Percentiles rank a stretch among this genome's conserved stretches.
phyloP scores from a whole-genome alignment of 2,329 filamentous ascomycete genomes.

The Apiospora marii region DNA sequence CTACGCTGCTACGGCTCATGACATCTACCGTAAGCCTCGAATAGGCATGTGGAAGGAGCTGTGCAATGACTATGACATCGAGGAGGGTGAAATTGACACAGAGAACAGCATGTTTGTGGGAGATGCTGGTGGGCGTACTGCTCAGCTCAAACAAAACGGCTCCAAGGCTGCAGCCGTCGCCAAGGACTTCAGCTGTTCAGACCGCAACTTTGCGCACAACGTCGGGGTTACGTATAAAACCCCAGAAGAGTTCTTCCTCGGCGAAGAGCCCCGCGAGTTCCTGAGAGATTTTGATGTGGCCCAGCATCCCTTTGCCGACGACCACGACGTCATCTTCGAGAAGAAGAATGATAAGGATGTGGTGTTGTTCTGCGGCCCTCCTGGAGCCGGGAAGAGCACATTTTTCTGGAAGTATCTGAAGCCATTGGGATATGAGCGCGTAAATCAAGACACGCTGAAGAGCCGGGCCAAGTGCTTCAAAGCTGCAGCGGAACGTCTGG shows the following conservation, averaged over 20 bases:
- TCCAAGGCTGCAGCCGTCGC: constrained; percentile 36
- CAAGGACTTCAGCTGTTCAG: constrained; percentile 72
- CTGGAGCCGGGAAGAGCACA: constrained; percentile 89
- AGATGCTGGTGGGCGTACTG: constrained; percentile 75
- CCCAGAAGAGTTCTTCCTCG: constrained; percentile 91
- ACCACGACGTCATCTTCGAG: constrained; percentile 52
- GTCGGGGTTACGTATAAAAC: constrained; percentile 82
- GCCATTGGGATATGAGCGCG: constrained; percentile 79
- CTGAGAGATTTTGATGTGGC: constrained; percentile 75
- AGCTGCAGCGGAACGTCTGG: constrained; percentile 71
- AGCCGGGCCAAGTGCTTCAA: constrained; percentile 75
- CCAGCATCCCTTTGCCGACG: constrained; percentile 56
- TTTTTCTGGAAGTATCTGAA: constrained; percentile 84
- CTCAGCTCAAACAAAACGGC: constrained; percentile 56
- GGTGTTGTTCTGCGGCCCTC: constrained; percentile 86
- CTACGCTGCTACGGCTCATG: constrained; percentile 86
- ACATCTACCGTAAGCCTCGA: constrained; percentile 86
- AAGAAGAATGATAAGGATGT: constrained; percentile 76
- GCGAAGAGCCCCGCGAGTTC: constrained; percentile 71
- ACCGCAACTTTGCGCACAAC: constrained; percentile 85
- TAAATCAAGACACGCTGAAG: constrained; percentile 92
- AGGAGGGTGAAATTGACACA: constrained; percentile 69
- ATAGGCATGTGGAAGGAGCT: constrained; percentile 84
- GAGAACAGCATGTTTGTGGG: constrained; percentile 84
- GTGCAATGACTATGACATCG: constrained; percentile 65